Evolutionary conservation across 177 flowering plant species (phyloP).

Genomic region (Vitis hybrid): DNA sequence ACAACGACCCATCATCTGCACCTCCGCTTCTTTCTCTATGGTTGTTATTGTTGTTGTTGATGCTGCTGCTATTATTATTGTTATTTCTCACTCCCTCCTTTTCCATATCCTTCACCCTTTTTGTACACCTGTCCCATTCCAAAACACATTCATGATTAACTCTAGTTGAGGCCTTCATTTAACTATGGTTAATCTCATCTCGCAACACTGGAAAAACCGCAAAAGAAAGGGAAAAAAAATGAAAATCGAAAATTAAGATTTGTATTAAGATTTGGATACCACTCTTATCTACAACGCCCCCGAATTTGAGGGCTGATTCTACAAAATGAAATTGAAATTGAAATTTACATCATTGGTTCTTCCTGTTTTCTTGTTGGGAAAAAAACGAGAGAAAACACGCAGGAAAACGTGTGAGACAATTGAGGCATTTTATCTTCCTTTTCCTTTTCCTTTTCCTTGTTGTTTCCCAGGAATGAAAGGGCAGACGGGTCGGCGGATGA

Average conservation of each 20-base stretch:
- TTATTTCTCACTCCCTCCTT: conserved; percentile 30
- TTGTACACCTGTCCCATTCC: conserved; percentile 22
- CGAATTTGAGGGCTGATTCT: neutral
- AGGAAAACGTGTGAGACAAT: too few species aligned
- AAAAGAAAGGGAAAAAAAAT: neutral
- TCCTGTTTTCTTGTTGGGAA: too few species aligned
- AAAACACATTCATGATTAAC: conserved; percentile 8
- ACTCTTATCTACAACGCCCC: neutral
- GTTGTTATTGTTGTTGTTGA: conserved; percentile 4
- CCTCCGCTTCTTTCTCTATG: conserved; percentile 16
- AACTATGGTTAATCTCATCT: conserved; percentile 1
- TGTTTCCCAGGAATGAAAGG: too few species aligned
- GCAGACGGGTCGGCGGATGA: too few species aligned
- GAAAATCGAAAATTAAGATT: neutral
- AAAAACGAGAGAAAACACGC: too few species aligned
- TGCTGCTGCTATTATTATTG: conserved; percentile 10
- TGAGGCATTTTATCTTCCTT: too few species aligned
- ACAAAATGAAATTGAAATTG: too few species aligned
- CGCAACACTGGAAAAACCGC: too few species aligned
- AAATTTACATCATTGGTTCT: too few species aligned
- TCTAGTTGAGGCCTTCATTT: conserved; percentile 2
- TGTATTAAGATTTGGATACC: neutral
- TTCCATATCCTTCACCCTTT: conserved; percentile 34
- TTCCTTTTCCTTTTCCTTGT: too few species aligned
- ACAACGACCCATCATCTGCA: conserved; percentile 18